phyloP scores from a whole-genome alignment of 306 rosid species.

The Vigna nakashimae region DNA sequence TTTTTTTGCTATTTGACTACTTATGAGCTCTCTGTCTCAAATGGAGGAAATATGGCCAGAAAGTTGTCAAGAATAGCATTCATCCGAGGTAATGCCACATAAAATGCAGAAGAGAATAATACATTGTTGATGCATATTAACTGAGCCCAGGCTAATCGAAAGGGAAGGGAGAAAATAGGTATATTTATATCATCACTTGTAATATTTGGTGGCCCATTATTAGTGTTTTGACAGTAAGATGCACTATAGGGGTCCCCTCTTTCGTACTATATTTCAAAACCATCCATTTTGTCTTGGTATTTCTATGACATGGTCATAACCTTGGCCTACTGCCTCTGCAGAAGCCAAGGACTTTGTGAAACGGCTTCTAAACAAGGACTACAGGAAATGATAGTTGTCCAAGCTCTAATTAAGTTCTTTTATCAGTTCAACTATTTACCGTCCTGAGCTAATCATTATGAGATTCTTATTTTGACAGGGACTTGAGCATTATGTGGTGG shows the following conservation, averaged over 20 bases:
- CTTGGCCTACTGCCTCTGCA: too few relatives aligned
- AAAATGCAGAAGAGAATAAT: not conserved
- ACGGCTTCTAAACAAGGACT: too few relatives aligned
- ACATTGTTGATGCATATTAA: not conserved
- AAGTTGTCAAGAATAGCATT: constrained; percentile 92
- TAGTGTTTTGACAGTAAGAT: constrained; percentile 45
- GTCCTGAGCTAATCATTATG: too few relatives aligned
- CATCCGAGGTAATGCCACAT: constrained; percentile 73
- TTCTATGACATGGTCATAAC: not conserved
- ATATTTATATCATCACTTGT: too few relatives aligned
- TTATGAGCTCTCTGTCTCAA: constrained; percentile 27
- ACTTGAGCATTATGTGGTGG: too few relatives aligned
- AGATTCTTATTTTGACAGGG: too few relatives aligned
- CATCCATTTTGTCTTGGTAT: constrained; percentile 24
- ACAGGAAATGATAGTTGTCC: too few relatives aligned
- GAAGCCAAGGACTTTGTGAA: too few relatives aligned
- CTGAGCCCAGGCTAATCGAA: constrained; percentile 16
- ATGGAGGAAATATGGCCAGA: constrained; percentile 95
- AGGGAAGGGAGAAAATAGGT: not conserved
- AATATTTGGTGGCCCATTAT: constrained; percentile 45
- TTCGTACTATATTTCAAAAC: constrained; percentile 32
- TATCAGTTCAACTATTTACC: too few relatives aligned
- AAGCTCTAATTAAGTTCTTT: too few relatives aligned
- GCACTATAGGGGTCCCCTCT: constrained; percentile 43
- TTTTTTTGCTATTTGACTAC: too few relatives aligned